Base-by-base conservation (phyloP, 805 yeast genomes). In the Teunomyces lycoperdinae region DNA sequence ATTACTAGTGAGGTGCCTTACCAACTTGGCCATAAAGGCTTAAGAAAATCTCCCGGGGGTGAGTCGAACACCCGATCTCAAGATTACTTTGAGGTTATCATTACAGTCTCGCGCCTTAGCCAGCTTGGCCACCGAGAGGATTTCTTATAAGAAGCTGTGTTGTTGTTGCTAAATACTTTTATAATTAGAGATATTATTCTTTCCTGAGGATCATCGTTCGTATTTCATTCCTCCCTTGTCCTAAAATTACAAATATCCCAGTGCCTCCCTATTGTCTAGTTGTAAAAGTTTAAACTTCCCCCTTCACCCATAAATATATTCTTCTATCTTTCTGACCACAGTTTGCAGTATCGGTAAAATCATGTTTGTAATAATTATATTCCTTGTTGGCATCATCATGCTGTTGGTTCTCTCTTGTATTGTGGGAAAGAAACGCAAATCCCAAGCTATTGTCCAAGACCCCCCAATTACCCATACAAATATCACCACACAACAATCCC, bases 31-130 rank as follows among this genome's bases (percentile, higher is more conserved):
- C 52, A 50, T 50, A 44, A 43, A 50, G 52, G 52, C 51, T 16
- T 9, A 17, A 5, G 45, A 50, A 56, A 57, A 53, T 68, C 73
- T 67, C 73, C 73, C 62, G 72, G 72, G 73, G 69, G 74, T 66
- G 74, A 69, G 70, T 69, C 72, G 74, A 69, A 69, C 74, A 67
- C 74, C 70, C 73, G 73, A 68, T 69, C 74, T 68, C 70, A 67
- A 66, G 73, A 69, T 69, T 57, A 61, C 71, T 59, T 48, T 53
- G 60, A 54, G 58, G 52, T 20, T 48, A 46, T 53, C 61, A 60
- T 67, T 67, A 69, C 74, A 70, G 74, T 69, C 73, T 66, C 71
- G 70, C 73, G 73, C 74, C 73, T 68, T 69, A 68, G 67, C 74
- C 74, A 68, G 71, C 74, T 69, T 68, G 73, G 74, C 74, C 72